These are phyloP conservation scores for Nigrograna mackinnonii DNA, from an alignment of 2,329 filamentous ascomycete species.

Conservation along the genomic window DNA sequence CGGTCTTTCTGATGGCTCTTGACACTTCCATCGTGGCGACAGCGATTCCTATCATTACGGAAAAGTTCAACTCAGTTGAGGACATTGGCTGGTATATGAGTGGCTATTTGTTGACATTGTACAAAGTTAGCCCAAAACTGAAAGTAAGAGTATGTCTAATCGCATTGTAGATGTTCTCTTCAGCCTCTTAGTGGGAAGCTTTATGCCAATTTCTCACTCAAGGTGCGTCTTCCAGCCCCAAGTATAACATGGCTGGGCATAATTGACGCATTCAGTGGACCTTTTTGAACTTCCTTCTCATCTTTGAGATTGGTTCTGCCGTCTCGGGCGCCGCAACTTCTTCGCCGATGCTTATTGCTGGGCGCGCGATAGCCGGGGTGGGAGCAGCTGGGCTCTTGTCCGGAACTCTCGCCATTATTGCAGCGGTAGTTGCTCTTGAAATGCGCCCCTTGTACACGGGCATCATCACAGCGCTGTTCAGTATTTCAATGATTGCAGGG, in stretches of 20 bases:
- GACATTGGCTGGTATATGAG: conserved; percentile 57
- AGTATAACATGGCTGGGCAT: conserved; percentile 22
- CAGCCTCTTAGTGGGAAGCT: conserved; percentile 45
- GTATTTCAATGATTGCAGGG: conserved; percentile 41
- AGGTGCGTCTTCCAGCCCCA: conserved; percentile 32
- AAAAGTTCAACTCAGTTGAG: conserved; percentile 50
- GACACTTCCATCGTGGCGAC: conserved; percentile 44
- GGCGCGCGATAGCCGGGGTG: conserved; percentile 42
- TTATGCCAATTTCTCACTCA: conserved; percentile 48
- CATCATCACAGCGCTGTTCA: conserved; percentile 44
- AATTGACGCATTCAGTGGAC: conserved; percentile 18
- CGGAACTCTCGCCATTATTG: conserved; percentile 24
- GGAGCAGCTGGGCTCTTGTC: conserved; percentile 31
- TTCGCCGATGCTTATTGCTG: conserved; percentile 47
- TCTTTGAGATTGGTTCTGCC: conserved; percentile 50
- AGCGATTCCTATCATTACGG: conserved; percentile 53
- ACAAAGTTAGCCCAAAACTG: conserved; percentile 2
- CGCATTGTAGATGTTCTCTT: conserved; percentile 17
- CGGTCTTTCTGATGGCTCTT: conserved; percentile 22
- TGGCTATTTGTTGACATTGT: conserved; percentile 29
- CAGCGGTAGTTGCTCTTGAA: neutral
- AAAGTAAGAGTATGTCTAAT: neutral
- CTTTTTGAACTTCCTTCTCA: conserved; percentile 40
- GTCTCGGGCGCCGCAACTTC: conserved; percentile 42
- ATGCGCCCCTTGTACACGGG: conserved; percentile 18